Conservation (phyloP, 441 rosid genomes). For the Melianthus villosus region DNA sequence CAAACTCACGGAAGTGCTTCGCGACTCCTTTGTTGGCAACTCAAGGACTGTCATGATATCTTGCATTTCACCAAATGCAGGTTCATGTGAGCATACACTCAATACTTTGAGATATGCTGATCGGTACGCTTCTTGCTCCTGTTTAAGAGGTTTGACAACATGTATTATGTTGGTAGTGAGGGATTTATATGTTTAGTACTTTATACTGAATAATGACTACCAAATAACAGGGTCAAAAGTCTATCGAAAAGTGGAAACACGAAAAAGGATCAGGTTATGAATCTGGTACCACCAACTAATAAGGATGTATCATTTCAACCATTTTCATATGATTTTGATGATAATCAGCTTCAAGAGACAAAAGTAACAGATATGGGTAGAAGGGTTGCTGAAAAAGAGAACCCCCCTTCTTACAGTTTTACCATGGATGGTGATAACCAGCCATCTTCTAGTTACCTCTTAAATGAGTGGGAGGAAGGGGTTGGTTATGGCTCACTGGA, state of each 20-base stretch:
- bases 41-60: conserved; percentile 97
- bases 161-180: conserved; percentile 3
- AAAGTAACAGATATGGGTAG: conserved; percentile 37
- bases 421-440: conserved; percentile 33
- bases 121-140: conserved; percentile 32
- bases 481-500: conserved; percentile 33
- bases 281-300: conserved; percentile 24
- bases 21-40: conserved; percentile 95
- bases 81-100: conserved; percentile 92
- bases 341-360: conserved; percentile 29
- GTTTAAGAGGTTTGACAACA: conserved; percentile 8
- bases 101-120: conserved; percentile 97
- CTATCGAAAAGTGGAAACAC: conserved; percentile 76
- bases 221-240: conserved; percentile 76
- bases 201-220: conserved; percentile 9
- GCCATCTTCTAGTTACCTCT: conserved; percentile 22
- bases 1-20: conserved; percentile 94
- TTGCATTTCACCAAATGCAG: conserved; percentile 95
- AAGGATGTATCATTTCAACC: conserved; percentile 41
- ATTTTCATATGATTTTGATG: conserved; percentile 33
- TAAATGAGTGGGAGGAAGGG: conserved; percentile 39
- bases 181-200: neutral
- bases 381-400: conserved; percentile 46
- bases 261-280: conserved; percentile 54
- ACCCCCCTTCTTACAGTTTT: conserved; percentile 19